These are phyloP conservation scores for Fusarium scirpi DNA, from an alignment of 2,329 filamentous ascomycete species.

Conservation along the genomic window DNA sequence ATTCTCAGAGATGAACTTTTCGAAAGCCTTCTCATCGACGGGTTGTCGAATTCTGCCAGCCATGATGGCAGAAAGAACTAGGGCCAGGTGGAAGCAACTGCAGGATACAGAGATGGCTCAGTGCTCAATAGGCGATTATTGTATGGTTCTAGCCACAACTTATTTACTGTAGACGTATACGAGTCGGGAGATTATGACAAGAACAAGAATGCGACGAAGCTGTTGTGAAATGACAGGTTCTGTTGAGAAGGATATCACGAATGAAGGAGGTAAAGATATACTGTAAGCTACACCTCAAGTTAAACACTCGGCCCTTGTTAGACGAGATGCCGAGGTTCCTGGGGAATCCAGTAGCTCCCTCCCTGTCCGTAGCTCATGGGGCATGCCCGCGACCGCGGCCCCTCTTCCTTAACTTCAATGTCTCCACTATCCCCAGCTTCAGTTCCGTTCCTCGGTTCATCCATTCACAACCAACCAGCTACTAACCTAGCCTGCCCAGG, in stretches of 20 bases:
- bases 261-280: slow-evolving; percentile 4
- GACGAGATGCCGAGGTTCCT: slow-evolving; percentile 44
- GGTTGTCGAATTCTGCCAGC: slow-evolving; percentile 90
- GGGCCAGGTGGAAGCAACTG: background rate
- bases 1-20: slow-evolving; percentile 79
- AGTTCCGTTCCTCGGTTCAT: slow-evolving; percentile 17
- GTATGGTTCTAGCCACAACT: background rate
- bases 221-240: background rate
- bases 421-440: slow-evolving; percentile 29
- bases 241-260: slow-evolving; percentile 12
- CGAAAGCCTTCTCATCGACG: slow-evolving; percentile 83
- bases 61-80: slow-evolving; percentile 62
- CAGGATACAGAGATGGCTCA: background rate
- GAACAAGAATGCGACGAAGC: background rate
- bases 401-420: slow-evolving; percentile 37
- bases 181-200: background rate
- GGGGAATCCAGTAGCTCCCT: slow-evolving; percentile 8
- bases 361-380: slow-evolving; percentile 1
- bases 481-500: background rate
- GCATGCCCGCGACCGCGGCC: slow-evolving; percentile 5
- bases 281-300: slow-evolving; percentile 3
- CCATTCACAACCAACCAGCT: background rate
- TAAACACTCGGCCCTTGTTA: slow-evolving; percentile 25
- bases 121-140: background rate
- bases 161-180: background rate